phyloP scores from a whole-genome alignment of 805 yeast genomes.

The Kodamaea leandrae region DNA sequence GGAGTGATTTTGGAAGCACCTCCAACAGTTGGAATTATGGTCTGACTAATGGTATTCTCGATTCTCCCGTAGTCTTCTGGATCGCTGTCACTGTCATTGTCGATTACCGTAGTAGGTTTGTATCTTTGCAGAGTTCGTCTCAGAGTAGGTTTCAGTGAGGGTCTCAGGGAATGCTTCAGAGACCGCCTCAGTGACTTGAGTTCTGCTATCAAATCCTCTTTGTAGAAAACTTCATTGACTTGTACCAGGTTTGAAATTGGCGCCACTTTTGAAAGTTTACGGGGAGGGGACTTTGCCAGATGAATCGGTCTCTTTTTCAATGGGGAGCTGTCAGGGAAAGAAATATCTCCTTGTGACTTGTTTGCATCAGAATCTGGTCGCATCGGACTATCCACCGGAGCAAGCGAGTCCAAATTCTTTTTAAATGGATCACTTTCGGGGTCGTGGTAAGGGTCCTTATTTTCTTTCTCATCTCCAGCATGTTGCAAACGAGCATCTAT shows the following conservation, averaged over 20 bases:
- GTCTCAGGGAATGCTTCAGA: background rate
- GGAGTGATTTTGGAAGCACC: background rate
- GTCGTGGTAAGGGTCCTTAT: constrained; percentile 7
- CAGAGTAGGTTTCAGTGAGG: background rate
- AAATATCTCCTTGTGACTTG: constrained; percentile 4
- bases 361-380: background rate
- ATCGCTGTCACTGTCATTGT: constrained; percentile 27
- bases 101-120: constrained; percentile 16
- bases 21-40: constrained; percentile 16
- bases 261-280: constrained; percentile 21
- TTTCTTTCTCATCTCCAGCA: constrained; percentile 5
- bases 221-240: constrained; percentile 22
- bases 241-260: constrained; percentile 19
- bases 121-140: constrained; percentile 2
- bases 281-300: constrained; percentile 8
- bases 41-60: constrained; percentile 21
- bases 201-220: constrained; percentile 24
- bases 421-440: too few relatives aligned
- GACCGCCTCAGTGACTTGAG: constrained; percentile 12
- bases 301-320: constrained; percentile 13
- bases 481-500: constrained; percentile 6
- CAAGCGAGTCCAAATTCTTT: background rate
- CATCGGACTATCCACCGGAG: background rate
- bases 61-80: constrained; percentile 23
- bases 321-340: constrained; percentile 16